Base-by-base conservation (phyloP, 352 stramenopile genomes). In the Globisporangium orthogonon region DNA sequence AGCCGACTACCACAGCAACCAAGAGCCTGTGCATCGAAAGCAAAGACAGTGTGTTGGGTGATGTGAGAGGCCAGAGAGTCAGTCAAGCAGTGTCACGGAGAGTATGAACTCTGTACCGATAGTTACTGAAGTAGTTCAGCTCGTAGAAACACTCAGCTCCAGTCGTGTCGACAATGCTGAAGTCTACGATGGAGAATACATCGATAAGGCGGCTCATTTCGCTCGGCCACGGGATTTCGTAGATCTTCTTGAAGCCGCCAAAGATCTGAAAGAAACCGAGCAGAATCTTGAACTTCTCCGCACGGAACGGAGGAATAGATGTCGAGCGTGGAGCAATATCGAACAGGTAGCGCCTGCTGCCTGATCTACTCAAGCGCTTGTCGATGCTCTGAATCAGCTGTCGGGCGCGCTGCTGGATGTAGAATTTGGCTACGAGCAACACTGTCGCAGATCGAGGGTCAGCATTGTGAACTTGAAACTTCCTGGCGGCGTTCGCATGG, bases 231-330 rank as follows among this genome's bases (percentile, higher is more conserved):
- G 73, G 69, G 37, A 91, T 86, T 55, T 89, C 74, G 55, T 91
- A 91, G 7, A 82, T 65, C 37, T 82, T 74, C 50, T 91, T 89
- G 56, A 88, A 87, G 45, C 77, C 74, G 2, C 77, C 76, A 48
- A 91, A 77, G 37, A 91, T 70, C 58, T 91, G 81, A 56, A 91
- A 89, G 58, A 89, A 91, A 10, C 70, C 76, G 13, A 91, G 57
- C 59, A 91, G 53, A 39, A 91, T 91, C 65, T 91, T 91, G 50
- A 91, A 81, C 52, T 91, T 91, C 33, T 91, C 81, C 3, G 78
- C 65, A 9, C 75, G 70, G 40, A 81, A 76, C 11, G 61, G 23
- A 15, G 75, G 66, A 6, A 67, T 58, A 23, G 62, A 41, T 5
- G 66, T 55, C 9, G 18, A 5, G 3, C 51, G 52, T 1, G 60